phyloP scores from a whole-genome alignment of 371 early-diverging fungal genomes.

The Rhizopus arrhizus region DNA sequence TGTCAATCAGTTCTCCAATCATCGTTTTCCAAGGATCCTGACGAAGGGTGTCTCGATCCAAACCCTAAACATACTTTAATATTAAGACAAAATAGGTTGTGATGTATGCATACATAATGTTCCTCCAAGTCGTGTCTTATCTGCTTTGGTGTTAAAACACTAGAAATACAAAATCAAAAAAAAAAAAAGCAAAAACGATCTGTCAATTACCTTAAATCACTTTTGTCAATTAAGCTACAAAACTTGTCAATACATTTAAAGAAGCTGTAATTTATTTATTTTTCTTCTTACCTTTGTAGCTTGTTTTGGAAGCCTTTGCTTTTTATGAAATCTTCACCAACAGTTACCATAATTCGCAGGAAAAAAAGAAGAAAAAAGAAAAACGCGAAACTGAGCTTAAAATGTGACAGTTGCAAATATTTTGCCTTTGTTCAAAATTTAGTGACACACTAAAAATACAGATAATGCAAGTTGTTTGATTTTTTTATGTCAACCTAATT shows the following conservation, averaged over 20 bases:
- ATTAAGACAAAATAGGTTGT: not conserved
- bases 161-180: not conserved
- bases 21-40: slow-evolving; percentile 31
- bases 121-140: slow-evolving; percentile 13
- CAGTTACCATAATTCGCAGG: not conserved
- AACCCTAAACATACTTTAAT: slow-evolving; percentile 10
- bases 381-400: no score
- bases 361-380: no score
- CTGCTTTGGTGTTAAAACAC: slow-evolving; percentile 12
- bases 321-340: slow-evolving; percentile 1
- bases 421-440: no score
- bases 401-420: no score
- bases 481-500: no score
- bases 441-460: no score
- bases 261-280: not conserved
- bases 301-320: slow-evolving; percentile 5
- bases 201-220: slow-evolving; percentile 10
- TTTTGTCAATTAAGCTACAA: slow-evolving; percentile 16
- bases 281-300: not conserved
- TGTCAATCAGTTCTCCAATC: slow-evolving; percentile 30
- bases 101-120: slow-evolving; percentile 13
- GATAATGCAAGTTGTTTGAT: no score
- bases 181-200: slow-evolving; percentile 1
- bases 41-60: slow-evolving; percentile 28
- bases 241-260: not conserved